These are phyloP conservation scores for Pseudonitzschia multiseries DNA, from an alignment of 108 stramenopile genomes.

Conservation along the genomic window DNA sequence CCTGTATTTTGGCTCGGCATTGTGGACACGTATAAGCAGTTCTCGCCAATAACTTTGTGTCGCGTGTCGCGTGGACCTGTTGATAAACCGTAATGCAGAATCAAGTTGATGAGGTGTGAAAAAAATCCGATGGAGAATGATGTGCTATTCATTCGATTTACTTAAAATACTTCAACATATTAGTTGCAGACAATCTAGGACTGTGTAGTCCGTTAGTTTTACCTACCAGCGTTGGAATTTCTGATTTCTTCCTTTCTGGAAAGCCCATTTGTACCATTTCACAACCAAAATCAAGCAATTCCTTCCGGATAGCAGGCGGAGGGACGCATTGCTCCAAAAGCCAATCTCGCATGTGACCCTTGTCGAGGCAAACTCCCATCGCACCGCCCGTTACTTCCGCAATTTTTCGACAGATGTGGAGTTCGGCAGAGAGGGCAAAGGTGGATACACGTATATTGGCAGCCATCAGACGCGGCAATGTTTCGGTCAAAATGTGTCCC, in stretches of 20 bases:
- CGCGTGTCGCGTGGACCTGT: slow-evolving; percentile 60
- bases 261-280: slow-evolving; percentile 89
- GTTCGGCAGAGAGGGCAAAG: slow-evolving; percentile 73
- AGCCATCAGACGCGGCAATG: slow-evolving; percentile 57
- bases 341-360: slow-evolving; percentile 71
- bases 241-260: slow-evolving; percentile 63
- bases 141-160: too few species aligned
- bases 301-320: slow-evolving; percentile 46
- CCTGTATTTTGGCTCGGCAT: slow-evolving; percentile 73
- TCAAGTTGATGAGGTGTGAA: background rate
- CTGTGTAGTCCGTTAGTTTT: background rate
- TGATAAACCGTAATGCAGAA: background rate
- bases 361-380: slow-evolving; percentile 77
- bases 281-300: slow-evolving; percentile 36
- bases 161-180: too few species aligned
- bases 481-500: slow-evolving; percentile 70
- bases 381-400: slow-evolving; percentile 77
- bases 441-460: slow-evolving; percentile 72
- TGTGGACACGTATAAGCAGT: slow-evolving; percentile 82
- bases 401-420: slow-evolving; percentile 77
- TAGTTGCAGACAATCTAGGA: background rate
- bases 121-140: background rate
- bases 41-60: slow-evolving; percentile 61
- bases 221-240: slow-evolving; percentile 60
- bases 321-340: slow-evolving; percentile 73